phyloP scores from a whole-genome alignment of 129 eudicot species.

The Tanacetum coccineum region DNA sequence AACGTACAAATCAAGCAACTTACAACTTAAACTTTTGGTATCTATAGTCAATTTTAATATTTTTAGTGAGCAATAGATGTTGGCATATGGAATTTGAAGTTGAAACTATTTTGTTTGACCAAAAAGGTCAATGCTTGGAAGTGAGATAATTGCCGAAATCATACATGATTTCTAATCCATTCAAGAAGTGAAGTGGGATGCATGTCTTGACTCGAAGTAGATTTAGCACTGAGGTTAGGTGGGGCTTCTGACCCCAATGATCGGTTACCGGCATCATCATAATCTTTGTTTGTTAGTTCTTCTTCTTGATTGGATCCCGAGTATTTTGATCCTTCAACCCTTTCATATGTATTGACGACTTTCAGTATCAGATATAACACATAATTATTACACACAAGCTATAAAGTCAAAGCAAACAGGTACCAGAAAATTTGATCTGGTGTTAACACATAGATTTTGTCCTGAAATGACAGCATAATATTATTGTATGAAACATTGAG shows the following conservation, averaged over 20 bases:
- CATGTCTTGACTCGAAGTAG: slow-evolving; percentile 46
- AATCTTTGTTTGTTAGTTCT: slow-evolving; percentile 31
- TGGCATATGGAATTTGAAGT: slow-evolving; percentile 9
- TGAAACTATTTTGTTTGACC: slow-evolving; percentile 19
- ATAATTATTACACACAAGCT: background rate
- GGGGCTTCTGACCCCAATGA: slow-evolving; percentile 46
- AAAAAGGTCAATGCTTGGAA: background rate
- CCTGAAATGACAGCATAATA: slow-evolving; percentile 35
- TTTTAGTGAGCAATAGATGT: slow-evolving; percentile 5
- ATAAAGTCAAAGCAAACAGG: slow-evolving; percentile 12
- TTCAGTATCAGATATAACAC: slow-evolving; percentile 18
- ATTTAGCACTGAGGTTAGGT: slow-evolving; percentile 35
- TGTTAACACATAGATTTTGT: slow-evolving; percentile 64
- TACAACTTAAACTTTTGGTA: background rate
- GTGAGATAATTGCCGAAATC: background rate
- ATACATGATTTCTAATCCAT: slow-evolving; percentile 42
- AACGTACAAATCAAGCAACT: background rate
- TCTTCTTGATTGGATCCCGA: slow-evolving; percentile 40
- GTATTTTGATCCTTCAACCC: slow-evolving; percentile 47
- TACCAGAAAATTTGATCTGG: slow-evolving; percentile 60
- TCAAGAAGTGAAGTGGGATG: slow-evolving; percentile 45
- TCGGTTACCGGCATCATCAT: slow-evolving; percentile 33
- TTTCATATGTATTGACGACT: slow-evolving; percentile 11
- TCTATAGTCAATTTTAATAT: background rate
- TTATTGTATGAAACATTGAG: too few relatives aligned